phyloP scores from a whole-genome alignment of 805 yeast genomes.

The Metschnikowia sp. region DNA sequence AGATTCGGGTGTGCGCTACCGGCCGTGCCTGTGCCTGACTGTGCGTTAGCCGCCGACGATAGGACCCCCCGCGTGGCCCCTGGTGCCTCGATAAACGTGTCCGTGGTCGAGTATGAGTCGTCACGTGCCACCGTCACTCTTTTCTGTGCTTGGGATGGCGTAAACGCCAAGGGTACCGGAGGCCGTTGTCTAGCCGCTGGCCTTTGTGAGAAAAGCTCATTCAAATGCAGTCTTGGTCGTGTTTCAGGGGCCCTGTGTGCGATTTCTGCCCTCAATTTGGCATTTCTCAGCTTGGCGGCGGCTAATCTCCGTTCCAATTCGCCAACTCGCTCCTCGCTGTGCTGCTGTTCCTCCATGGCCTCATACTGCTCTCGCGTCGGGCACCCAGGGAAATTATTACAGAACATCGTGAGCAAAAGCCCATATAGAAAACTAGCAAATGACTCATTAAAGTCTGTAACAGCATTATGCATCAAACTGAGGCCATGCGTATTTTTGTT shows the following conservation, averaged over 20 bases:
- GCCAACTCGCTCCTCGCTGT: slow-evolving; percentile 21
- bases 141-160: neutral
- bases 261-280: slow-evolving; percentile 4
- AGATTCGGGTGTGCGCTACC: slow-evolving; percentile 31
- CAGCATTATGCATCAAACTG: slow-evolving; percentile 56
- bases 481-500: slow-evolving; percentile 58
- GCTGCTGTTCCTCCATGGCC: slow-evolving; percentile 23
- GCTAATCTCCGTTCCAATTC: slow-evolving; percentile 21
- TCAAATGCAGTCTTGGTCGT: slow-evolving; percentile 3
- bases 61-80: neutral
- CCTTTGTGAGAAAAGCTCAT: slow-evolving; percentile 1
- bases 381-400: slow-evolving; percentile 63
- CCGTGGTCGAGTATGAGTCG: slow-evolving; percentile 25
- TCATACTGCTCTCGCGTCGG: slow-evolving; percentile 36
- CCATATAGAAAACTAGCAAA: slow-evolving; percentile 78
- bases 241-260: slow-evolving; percentile 10
- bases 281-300: slow-evolving; percentile 22
- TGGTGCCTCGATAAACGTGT: slow-evolving; percentile 29
- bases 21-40: neutral
- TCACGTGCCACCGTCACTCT: slow-evolving; percentile 19
- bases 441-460: slow-evolving; percentile 70
- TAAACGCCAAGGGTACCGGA: neutral
- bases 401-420: slow-evolving; percentile 80
- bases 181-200: neutral
- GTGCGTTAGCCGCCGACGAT: too few relatives aligned